These are phyloP conservation scores for Zymoseptoria tritici DNA, from an alignment of 2,329 filamentous ascomycete genomes.

Conservation along the genomic window DNA sequence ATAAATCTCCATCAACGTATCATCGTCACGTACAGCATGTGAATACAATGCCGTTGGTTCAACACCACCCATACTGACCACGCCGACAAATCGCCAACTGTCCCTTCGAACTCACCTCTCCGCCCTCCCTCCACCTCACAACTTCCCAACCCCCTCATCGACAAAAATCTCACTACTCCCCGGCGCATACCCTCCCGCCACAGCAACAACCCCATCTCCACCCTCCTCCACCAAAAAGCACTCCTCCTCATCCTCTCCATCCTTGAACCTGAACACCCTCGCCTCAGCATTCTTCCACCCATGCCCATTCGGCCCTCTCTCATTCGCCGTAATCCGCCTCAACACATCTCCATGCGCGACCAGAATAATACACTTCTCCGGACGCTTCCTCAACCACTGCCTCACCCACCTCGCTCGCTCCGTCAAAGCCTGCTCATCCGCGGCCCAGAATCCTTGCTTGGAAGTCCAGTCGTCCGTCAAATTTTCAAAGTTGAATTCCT, in stretches of 20 bases:
- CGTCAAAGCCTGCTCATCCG: constrained; percentile 13
- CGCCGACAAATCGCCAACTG: not conserved
- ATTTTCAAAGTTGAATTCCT: constrained; percentile 22
- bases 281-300: constrained; percentile 28
- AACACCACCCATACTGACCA: not conserved
- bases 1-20: not conserved
- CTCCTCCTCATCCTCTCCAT: constrained; percentile 21
- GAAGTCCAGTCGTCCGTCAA: constrained; percentile 26
- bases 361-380: constrained; percentile 28
- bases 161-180: not conserved
- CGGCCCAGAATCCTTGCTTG: constrained; percentile 26
- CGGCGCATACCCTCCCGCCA: constrained; percentile 27
- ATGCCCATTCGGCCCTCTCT: constrained; percentile 19
- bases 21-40: not conserved
- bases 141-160: not conserved
- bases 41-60: too few species aligned
- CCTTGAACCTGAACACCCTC: constrained; percentile 23
- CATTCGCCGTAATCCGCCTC: constrained; percentile 21
- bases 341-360: constrained; percentile 30
- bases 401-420: constrained; percentile 26
- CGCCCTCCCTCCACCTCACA: not conserved
- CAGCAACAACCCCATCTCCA: constrained; percentile 17
- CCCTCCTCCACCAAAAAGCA: constrained; percentile 22
- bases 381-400: constrained; percentile 24
- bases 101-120: not conserved